Percentiles rank a stretch among this genome's conserved stretches.
These are phyloP conservation scores for Epichloe gansuensis DNA, from an alignment of 2,329 filamentous ascomycete genomes.

Conservation along the genomic window DNA sequence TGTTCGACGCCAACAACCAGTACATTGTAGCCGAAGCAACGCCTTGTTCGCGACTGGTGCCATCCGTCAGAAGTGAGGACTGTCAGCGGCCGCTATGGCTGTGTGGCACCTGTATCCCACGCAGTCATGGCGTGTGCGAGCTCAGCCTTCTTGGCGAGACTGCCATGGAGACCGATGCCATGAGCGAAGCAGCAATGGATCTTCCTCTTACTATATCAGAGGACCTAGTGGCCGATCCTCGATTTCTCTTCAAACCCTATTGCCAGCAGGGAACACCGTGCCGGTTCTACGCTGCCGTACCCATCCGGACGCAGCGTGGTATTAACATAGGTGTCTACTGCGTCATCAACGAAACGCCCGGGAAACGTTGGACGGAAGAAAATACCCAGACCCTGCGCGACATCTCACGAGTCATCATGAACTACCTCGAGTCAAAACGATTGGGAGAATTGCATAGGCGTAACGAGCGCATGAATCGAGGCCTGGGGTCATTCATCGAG, in stretches of 20 bases:
- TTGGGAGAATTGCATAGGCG: conserved; percentile 15
- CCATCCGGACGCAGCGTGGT: conserved; percentile 26
- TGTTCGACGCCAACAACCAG: conserved; percentile 36
- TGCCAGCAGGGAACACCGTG: conserved; percentile 12
- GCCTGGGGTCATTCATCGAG: conserved; percentile 24
- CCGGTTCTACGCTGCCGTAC: conserved; percentile 29
- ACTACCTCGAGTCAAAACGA: conserved; percentile 22
- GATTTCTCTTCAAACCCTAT: conserved; percentile 18
- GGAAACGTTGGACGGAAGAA: conserved; percentile 13
- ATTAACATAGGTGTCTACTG: conserved; percentile 31
- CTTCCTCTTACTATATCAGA: conserved; percentile 22
- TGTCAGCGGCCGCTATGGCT: conserved; percentile 13
- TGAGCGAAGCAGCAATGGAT: not conserved
- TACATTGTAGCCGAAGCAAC: conserved; percentile 41
- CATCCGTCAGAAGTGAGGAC: conserved; percentile 8
- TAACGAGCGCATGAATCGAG: conserved; percentile 25
- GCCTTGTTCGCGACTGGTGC: conserved; percentile 24
- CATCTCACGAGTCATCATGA: conserved; percentile 21
- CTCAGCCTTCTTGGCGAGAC: conserved; percentile 6
- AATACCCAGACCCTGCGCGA: conserved; percentile 15
- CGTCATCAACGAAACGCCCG: conserved; percentile 11
- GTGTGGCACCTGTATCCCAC: conserved; percentile 21
- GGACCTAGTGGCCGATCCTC: conserved; percentile 21
- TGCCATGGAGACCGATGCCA: not conserved
- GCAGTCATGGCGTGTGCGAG: conserved; percentile 18